Conservation (phyloP, 345 rosid species). For the Rhizophora mangle region DNA sequence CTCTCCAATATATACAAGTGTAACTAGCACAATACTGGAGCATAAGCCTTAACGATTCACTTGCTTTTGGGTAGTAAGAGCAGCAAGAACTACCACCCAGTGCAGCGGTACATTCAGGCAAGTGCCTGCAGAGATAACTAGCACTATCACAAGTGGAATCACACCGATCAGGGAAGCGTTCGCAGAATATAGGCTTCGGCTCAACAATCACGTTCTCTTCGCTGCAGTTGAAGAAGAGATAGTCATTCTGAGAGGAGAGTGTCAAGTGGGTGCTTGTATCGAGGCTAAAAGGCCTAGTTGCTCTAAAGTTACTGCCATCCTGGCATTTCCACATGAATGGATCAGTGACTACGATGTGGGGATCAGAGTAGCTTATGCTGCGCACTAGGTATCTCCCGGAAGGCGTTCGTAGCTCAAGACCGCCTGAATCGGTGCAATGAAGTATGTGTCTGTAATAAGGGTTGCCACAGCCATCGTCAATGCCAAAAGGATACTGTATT, state of each 20-base stretch:
- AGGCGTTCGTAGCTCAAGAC: constrained; percentile 76
- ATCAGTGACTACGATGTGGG: constrained; percentile 67
- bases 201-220: constrained; percentile 60
- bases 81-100: constrained; percentile 63
- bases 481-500: constrained; percentile 66
- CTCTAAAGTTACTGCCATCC: constrained; percentile 63
- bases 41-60: constrained; percentile 83
- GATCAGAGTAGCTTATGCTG: constrained; percentile 73
- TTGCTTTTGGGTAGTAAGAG: constrained; percentile 76
- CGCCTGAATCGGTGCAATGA: constrained; percentile 50
- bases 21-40: constrained; percentile 72
- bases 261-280: constrained; percentile 81
- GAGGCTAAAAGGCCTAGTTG: constrained; percentile 76
- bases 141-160: constrained; percentile 89
- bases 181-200: constrained; percentile 81
- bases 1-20: constrained; percentile 85
- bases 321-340: constrained; percentile 87
- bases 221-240: constrained; percentile 87
- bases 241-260: constrained; percentile 78
- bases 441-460: constrained; percentile 84
- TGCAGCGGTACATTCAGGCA: constrained; percentile 64
- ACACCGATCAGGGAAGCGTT: constrained; percentile 79
- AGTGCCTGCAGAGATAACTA: constrained; percentile 81
- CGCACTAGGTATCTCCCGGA: constrained; percentile 72
- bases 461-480: constrained; percentile 90